These are phyloP conservation scores for Tuber aestivum DNA, from an alignment of 495 filamentous ascomycete genomes.

Conservation along the genomic window DNA sequence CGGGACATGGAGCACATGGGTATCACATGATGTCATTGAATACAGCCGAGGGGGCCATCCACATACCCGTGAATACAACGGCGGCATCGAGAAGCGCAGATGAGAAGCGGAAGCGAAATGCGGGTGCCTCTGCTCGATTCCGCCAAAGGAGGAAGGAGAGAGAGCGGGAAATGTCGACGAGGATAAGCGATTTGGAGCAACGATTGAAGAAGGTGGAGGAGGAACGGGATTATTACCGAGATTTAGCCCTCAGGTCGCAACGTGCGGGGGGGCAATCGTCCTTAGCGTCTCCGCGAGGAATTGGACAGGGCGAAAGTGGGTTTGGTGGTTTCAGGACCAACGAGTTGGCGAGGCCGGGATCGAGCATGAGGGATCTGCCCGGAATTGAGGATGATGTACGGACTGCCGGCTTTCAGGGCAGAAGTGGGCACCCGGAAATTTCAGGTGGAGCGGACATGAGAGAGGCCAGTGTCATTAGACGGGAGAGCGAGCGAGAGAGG, in stretches of 20 bases:
- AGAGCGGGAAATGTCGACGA: conserved; percentile 67
- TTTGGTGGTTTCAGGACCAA: conserved; percentile 29
- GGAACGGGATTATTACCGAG: conserved; percentile 47
- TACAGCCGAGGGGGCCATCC: conserved; percentile 42
- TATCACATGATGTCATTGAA: conserved; percentile 41
- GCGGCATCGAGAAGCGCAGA: conserved; percentile 78
- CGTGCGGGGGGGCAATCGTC: conserved; percentile 31
- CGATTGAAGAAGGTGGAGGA: conserved; percentile 57
- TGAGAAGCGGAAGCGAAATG: conserved; percentile 89
- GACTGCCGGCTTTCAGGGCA: conserved; percentile 17
- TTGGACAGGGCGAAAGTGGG: conserved; percentile 32
- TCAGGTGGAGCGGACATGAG: conserved; percentile 29
- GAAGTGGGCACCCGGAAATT: conserved; percentile 24
- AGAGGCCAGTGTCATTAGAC: conserved; percentile 32
- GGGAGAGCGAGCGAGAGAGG: conserved; percentile 26
- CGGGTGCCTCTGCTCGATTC: conserved; percentile 84
- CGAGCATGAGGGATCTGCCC: conserved; percentile 33
- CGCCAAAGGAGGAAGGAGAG: conserved; percentile 83
- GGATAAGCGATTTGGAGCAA: conserved; percentile 59
- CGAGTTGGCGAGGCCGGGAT: conserved; percentile 28
- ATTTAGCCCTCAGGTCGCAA: conserved; percentile 34
- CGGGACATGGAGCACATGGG: conserved; percentile 35
- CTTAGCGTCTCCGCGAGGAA: conserved; percentile 30
- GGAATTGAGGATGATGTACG: conserved; percentile 32
- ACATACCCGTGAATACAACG: conserved; percentile 68